Base-by-base conservation (phyloP, 1,284 basidiomycete species). In the Cryptococcus jaspeensis region DNA sequence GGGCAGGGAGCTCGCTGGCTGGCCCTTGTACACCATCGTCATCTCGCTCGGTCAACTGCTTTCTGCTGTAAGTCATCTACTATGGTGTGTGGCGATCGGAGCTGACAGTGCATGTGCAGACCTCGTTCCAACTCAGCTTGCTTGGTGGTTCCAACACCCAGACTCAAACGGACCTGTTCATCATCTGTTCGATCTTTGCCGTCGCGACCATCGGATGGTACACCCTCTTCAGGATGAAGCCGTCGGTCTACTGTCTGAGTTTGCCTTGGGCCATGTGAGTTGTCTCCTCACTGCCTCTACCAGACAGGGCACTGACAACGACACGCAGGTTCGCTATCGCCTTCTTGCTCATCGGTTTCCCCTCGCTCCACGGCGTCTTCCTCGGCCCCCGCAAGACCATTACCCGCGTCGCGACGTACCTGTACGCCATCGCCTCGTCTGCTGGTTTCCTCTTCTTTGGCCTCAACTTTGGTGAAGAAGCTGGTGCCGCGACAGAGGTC, bases 391-490 rank as follows among this genome's bases (percentile, higher is more conserved):
- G 89, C 60, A 80, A 81, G 39, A 83, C 83, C 52, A 78, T 94
- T 44, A 82, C 89, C 37, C 87, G 86, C 69, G 80, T 85, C 37
- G 90, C 92, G 15, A 92, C 90, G 0, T 94, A 91, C 90, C 60
- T 63, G 52, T 95, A 95, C 78, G 91, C 92, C 45, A 78, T 90
- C 49, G 91, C 88, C 13, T 94, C 92, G 32, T 87, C 91, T 9
- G 92, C 89, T 39, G 87, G 89, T 18, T 95, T 94, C 82, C 79
- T 86, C 56, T 93, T 92, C 84, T 95, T 95, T 71, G 91, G 92
- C 74, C 83, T 93, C 64, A 95, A 95, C 78, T 95, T 94, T 74
- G 92, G 92, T 78, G 92, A 95, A 80, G 92, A 94, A 82, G 92
- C 91, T 35, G 89, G 92, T 69, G 90, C 92, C 53, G 89, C 90